phyloP scores from a whole-genome alignment of 371 early-diverging fungal species.

The Mortierella sp. region DNA sequence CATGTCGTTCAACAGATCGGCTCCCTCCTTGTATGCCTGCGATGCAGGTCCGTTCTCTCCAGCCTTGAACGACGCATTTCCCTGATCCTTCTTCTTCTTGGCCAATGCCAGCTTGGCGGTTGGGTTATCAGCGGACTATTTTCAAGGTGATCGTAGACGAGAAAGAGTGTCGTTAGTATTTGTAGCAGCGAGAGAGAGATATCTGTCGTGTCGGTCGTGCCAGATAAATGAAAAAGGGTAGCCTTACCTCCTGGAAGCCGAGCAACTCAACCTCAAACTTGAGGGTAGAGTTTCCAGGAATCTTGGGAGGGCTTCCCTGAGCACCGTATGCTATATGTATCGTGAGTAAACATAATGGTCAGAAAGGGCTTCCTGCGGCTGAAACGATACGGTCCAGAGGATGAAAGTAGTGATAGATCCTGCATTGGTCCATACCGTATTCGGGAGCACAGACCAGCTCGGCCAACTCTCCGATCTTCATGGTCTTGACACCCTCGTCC shows the following conservation, averaged over 20 bases:
- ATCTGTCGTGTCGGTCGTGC: too few relatives aligned
- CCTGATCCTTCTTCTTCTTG: slow-evolving; percentile 66
- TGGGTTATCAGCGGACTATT: slow-evolving; percentile 53
- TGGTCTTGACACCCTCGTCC: slow-evolving; percentile 72
- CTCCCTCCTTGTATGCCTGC: slow-evolving; percentile 51
- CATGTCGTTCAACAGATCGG: slow-evolving; percentile 37
- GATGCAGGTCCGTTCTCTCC: slow-evolving; percentile 49
- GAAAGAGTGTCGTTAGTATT: not conserved
- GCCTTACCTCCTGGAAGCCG: slow-evolving; percentile 64
- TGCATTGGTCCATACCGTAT: slow-evolving; percentile 62
- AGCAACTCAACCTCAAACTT: slow-evolving; percentile 69
- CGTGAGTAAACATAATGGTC: not conserved
- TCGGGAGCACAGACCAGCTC: slow-evolving; percentile 67
- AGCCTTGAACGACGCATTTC: slow-evolving; percentile 64
- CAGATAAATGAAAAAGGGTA: not conserved
- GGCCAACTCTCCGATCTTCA: slow-evolving; percentile 70
- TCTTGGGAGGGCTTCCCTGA: slow-evolving; percentile 63
- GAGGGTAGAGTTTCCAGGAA: slow-evolving; percentile 67
- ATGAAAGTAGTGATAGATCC: not conserved
- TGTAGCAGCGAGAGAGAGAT: too few relatives aligned
- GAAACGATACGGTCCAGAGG: too few relatives aligned
- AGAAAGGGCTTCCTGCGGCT: not conserved
- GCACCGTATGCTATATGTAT: slow-evolving; percentile 67
- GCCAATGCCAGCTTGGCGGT: slow-evolving; percentile 58
- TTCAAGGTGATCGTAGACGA: not conserved